Evolutionary conservation across 208 protist genomes (phyloP).

Genomic region (Acanthamoeba healyi): DNA sequence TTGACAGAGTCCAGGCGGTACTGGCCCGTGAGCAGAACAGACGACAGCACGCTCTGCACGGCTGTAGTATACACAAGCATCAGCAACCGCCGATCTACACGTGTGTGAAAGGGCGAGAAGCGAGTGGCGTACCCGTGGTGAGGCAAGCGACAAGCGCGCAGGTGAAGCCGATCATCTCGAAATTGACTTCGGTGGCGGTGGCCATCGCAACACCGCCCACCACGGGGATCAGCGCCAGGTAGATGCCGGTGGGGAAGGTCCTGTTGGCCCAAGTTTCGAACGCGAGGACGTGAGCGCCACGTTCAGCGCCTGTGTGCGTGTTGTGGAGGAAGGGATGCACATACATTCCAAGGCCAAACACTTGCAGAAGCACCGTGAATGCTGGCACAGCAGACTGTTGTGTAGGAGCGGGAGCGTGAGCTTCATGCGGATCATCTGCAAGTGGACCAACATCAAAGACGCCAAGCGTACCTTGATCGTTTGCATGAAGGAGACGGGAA

Average conservation of each 20-base stretch:
- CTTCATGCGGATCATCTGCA: not conserved
- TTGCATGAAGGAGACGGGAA: slow-evolving; percentile 83
- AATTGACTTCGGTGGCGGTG: slow-evolving; percentile 77
- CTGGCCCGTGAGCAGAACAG: not conserved
- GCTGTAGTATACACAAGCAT: not conserved
- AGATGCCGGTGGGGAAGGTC: slow-evolving; percentile 12
- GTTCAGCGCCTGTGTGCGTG: not conserved
- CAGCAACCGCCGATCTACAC: no score
- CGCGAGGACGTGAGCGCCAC: no score
- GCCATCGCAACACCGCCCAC: slow-evolving; percentile 78
- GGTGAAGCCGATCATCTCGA: slow-evolving; percentile 72
- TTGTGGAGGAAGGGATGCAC: not conserved
- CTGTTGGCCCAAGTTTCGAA: not conserved
- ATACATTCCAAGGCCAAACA: not conserved
- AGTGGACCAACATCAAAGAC: not conserved
- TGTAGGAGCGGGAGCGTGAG: not conserved
- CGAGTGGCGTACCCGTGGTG: not conserved
- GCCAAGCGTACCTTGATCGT: slow-evolving; percentile 62
- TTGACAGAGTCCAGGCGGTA: slow-evolving; percentile 77
- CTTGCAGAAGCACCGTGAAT: not conserved
- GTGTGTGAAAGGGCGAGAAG: not conserved
- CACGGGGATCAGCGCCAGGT: slow-evolving; percentile 80
- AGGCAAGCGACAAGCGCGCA: slow-evolving; percentile 9
- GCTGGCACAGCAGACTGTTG: not conserved
- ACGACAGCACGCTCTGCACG: slow-evolving; percentile 29